phyloP scores from a whole-genome alignment of 164 flowering plant species.

The Akebia trifoliata region DNA sequence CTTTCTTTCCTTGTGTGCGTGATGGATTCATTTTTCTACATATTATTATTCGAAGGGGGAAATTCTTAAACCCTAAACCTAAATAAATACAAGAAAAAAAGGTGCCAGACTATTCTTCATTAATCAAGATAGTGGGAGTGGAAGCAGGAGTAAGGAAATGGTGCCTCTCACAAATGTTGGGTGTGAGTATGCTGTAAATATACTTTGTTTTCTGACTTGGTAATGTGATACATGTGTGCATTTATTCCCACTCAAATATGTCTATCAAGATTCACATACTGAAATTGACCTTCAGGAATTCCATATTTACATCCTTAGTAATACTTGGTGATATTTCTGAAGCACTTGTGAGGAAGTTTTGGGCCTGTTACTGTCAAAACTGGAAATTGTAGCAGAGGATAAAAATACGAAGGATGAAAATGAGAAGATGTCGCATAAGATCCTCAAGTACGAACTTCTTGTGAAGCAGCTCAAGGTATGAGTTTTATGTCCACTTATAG shows the following conservation, averaged over 20 bases:
- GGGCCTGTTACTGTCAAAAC: slow-evolving; percentile 38
- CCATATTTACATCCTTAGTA: slow-evolving; percentile 16
- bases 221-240: not conserved
- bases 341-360: slow-evolving; percentile 39
- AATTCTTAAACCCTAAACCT: too few species aligned
- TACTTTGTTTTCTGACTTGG: too few species aligned
- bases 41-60: too few species aligned
- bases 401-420: slow-evolving; percentile 30
- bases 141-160: too few species aligned
- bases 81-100: too few species aligned
- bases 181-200: too few species aligned
- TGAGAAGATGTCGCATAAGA: slow-evolving; percentile 43
- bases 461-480: slow-evolving; percentile 72
- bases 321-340: slow-evolving; percentile 20
- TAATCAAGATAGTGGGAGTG: too few species aligned
- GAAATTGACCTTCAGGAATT: slow-evolving; percentile 3
- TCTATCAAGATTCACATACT: not conserved
- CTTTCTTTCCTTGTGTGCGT: too few species aligned
- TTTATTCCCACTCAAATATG: not conserved
- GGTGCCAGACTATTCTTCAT: too few species aligned
- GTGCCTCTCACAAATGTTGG: too few species aligned
- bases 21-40: too few species aligned
- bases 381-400: slow-evolving; percentile 31
- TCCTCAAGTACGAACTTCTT: slow-evolving; percentile 51
- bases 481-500: not conserved